Evolutionary conservation across 1,284 basidiomycete genomes (phyloP).

Genomic region (Laetiporus sulphureus): DNA sequence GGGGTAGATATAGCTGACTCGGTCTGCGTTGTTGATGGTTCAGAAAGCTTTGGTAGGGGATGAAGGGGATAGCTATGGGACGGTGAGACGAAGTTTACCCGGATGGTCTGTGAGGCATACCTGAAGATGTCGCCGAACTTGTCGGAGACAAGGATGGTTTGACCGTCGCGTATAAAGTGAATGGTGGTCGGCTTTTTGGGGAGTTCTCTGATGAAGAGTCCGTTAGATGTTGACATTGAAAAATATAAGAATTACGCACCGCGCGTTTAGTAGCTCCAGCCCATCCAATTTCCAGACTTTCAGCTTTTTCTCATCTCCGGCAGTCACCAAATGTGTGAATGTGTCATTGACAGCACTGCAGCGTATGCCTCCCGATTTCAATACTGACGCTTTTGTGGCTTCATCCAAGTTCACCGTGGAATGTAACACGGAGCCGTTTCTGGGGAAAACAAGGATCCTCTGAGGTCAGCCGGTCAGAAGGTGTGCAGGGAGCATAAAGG

Average conservation of each 20-base stretch:
- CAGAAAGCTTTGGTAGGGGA: conserved; percentile 10
- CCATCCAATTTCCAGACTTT: conserved; percentile 64
- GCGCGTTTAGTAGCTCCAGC: conserved; percentile 49
- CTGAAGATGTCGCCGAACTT: conserved; percentile 86
- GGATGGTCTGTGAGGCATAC: conserved; percentile 28
- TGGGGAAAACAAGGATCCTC: no score
- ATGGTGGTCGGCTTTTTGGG: conserved; percentile 72
- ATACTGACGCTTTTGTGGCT: conserved; percentile 27
- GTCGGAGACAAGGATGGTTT: conserved; percentile 68
- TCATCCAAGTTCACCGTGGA: conserved; percentile 34
- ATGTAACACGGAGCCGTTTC: conserved; percentile 46
- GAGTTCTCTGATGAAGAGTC: conserved; percentile 59
- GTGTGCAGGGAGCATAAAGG: conserved; percentile 6
- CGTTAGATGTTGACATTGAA: no score
- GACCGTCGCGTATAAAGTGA: conserved; percentile 46
- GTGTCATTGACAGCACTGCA: conserved; percentile 48
- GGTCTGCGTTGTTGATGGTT: no score
- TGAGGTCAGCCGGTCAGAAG: conserved; percentile 13
- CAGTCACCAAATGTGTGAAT: conserved; percentile 50
- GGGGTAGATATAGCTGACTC: no score
- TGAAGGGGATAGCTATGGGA: conserved; percentile 42
- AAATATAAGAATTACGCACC: conserved; percentile 38
- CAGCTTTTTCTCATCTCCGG: conserved; percentile 76
- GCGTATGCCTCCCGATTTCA: conserved; percentile 53
- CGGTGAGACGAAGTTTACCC: background rate